Evolutionary conservation across 805 yeast species (phyloP), one percentile per base, ranked within the genome.

Genomic region (Candida railenensis): DNA sequence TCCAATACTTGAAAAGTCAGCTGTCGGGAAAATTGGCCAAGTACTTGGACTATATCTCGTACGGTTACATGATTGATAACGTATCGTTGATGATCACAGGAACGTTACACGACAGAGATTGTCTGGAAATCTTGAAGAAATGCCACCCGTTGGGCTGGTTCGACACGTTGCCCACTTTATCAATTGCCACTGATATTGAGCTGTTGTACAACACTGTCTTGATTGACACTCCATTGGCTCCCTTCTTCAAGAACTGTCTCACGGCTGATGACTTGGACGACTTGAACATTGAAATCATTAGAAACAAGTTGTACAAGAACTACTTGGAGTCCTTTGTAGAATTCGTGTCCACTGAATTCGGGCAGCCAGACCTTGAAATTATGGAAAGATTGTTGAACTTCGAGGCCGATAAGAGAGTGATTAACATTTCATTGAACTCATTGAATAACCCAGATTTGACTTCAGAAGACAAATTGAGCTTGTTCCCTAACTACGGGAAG

Each of bases 111-210:
- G 96, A 91, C 61, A 80, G 98, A 59, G 97, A 95, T 67, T 83
- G 88, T 60, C 69, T 82, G 37, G 99, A 94, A 61, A 85, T 95
- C 44, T 77, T 94, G 59, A 82, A 83, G 48, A 83, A 97, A 63
- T 90, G 97, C 65, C 96, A 94, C 64, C 99, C 99, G 0, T 76
- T 94, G 56, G 99, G 99, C 39, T 91, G 97, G 97, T 94, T 94
- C 61, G 99, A 94, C 57, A 92, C 98, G 5, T 80, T 94, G 55
- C 99, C 99, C 32, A 92, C 98, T 0, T 76, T 94, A 48, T 81
- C 94, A 14, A 94, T 92, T 42, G 97, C 98, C 41, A 89, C 97
- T 2, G 98, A 92, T 66, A 82, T 92, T 47, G 96, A 90, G 58
- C 82, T 94, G n/a, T 77, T 94, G 57, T 94, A 92, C 71, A 86